A percentile compares a stretch with the other conserved stretches of the same genome.
Conservation (phyloP, 2,329 filamentous ascomycete species). For the Albophoma yamanashiensis region DNA sequence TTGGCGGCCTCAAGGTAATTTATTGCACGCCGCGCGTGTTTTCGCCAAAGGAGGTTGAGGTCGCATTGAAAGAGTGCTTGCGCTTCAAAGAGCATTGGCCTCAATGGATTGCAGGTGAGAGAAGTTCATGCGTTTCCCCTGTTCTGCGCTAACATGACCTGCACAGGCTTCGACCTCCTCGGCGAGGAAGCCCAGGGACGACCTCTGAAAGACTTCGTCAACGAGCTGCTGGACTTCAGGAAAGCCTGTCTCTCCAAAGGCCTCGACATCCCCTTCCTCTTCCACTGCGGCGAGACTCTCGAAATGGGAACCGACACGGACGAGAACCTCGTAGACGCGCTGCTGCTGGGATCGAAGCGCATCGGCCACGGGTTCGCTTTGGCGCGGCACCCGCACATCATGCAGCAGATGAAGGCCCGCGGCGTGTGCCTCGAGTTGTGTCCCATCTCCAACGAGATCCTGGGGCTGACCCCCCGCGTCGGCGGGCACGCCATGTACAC, state of each 20-base stretch:
- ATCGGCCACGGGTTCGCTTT: conserved; percentile 67
- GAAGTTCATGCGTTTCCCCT: neutral
- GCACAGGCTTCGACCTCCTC: conserved; percentile 55
- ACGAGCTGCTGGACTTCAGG: conserved; percentile 46
- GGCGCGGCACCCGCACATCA: conserved; percentile 54
- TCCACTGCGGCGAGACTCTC: conserved; percentile 68
- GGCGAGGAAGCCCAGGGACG: conserved; percentile 54
- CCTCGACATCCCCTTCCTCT: conserved; percentile 59
- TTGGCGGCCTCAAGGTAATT: conserved; percentile 59
- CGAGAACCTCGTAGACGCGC: conserved; percentile 58
- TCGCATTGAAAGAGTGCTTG: conserved; percentile 50
- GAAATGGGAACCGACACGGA: conserved; percentile 54
- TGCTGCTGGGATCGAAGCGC: conserved; percentile 54
- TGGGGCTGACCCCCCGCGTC: conserved; percentile 56
- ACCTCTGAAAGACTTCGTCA: conserved; percentile 45
- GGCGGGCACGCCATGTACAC: conserved; percentile 57
- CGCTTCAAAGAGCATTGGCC: conserved; percentile 45
- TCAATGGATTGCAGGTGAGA: conserved; percentile 51
- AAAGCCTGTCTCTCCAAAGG: conserved; percentile 32
- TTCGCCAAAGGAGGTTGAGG: conserved; percentile 29
- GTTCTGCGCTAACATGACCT: neutral
- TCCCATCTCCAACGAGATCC: conserved; percentile 66
- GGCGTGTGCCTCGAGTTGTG: conserved; percentile 65
- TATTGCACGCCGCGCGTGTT: conserved; percentile 61
- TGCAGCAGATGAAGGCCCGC: conserved; percentile 52